Conservation (phyloP, 2,329 filamentous ascomycete species). For the Bimuria novae-zelandiae region DNA sequence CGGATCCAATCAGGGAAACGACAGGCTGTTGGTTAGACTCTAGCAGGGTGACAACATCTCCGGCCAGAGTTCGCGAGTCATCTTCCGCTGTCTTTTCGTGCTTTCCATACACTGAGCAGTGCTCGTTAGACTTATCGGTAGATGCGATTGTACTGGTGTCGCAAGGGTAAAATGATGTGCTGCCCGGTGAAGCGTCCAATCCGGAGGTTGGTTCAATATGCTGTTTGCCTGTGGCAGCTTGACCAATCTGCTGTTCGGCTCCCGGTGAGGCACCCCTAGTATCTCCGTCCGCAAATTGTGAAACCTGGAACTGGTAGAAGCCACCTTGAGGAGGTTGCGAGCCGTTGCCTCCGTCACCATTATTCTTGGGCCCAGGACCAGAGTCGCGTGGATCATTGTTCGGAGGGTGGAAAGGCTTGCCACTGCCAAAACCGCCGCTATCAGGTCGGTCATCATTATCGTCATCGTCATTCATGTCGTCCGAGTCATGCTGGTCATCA, state of each 20-base stretch:
- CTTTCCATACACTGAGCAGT: constrained; percentile 16
- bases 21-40: too few relatives aligned
- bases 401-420: constrained; percentile 26
- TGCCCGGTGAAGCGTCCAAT: neutral
- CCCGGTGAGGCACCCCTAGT: constrained; percentile 9
- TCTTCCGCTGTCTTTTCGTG: constrained; percentile 24
- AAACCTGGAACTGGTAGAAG: constrained; percentile 42
- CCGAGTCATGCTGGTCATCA: constrained; percentile 26
- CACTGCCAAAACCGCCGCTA: constrained; percentile 27
- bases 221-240: constrained; percentile 1
- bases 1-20: constrained; percentile 1
- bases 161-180: neutral
- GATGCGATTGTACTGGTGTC: neutral
- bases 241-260: constrained; percentile 10
- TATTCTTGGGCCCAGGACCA: constrained; percentile 18
- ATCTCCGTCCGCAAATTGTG: constrained; percentile 22
- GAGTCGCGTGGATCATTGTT: constrained; percentile 25
- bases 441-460: constrained; percentile 32
- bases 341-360: constrained; percentile 24
- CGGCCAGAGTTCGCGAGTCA: constrained; percentile 34
- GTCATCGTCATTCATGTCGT: constrained; percentile 32
- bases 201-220: constrained; percentile 8
- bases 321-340: constrained; percentile 20
- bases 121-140: neutral
- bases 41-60: constrained; percentile 44